phyloP scores from a whole-genome alignment of 768 basidiomycete genomes.

The Dendrothele bispora region DNA sequence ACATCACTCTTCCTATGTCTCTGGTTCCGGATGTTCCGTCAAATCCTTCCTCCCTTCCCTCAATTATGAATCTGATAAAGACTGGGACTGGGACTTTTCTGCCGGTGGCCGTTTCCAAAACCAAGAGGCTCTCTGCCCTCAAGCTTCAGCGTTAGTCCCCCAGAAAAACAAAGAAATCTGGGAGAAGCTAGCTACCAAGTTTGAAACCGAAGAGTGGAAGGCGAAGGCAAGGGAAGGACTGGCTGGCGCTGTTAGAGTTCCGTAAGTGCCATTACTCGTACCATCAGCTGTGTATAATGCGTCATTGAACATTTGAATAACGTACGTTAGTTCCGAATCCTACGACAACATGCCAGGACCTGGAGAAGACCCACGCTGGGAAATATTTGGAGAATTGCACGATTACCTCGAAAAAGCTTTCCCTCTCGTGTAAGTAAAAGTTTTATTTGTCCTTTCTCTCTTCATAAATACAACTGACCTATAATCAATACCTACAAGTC shows the following conservation, averaged over 20 bases:
- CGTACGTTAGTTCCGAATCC: conserved; percentile 23
- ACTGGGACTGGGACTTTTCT: too few relatives aligned
- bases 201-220: conserved; percentile 25
- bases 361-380: conserved; percentile 25
- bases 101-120: too few relatives aligned
- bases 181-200: conserved; percentile 6
- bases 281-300: too few relatives aligned
- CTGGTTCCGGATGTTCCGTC: conserved; percentile 19
- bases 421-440: conserved; percentile 8
- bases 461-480: conserved; percentile 17
- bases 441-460: conserved; percentile 11
- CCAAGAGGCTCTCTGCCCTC: too few relatives aligned
- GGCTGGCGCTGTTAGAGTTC: conserved; percentile 31
- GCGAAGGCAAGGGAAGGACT: conserved; percentile 30
- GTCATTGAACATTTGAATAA: too few relatives aligned
- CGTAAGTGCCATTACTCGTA: conserved; percentile 15
- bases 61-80: too few relatives aligned
- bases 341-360: conserved; percentile 25
- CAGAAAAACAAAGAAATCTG: conserved; percentile 25
- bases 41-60: too few relatives aligned
- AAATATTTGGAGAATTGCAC: conserved; percentile 10
- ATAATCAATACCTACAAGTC: conserved; percentile 1
- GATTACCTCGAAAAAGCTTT: conserved; percentile 11
- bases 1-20: too few relatives aligned
- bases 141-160: conserved; percentile 28